Conservation (phyloP, 1,139 yeast species). For the Lodderomyces jiufengensis region DNA sequence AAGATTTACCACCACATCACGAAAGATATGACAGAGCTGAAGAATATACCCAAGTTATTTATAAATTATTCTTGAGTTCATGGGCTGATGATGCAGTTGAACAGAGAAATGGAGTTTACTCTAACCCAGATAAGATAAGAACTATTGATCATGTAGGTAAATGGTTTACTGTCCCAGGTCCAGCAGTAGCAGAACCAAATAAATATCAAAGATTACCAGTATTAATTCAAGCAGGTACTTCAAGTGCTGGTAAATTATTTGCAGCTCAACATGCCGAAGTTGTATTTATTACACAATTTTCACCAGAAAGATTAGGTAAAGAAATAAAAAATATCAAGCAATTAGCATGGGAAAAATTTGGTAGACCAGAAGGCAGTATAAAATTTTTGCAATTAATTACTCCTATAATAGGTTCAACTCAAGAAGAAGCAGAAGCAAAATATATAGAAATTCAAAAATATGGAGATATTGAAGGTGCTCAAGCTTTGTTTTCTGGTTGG, state of each 20-base stretch:
- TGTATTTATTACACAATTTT: conserved; percentile 32
- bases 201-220: conserved; percentile 41
- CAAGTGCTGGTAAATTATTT: conserved; percentile 38
- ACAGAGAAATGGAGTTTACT: conserved; percentile 29
- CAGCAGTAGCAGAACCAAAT: conserved; percentile 40
- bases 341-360: conserved; percentile 27
- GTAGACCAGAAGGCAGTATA: conserved; percentile 32
- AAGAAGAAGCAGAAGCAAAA: conserved; percentile 32
- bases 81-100: conserved; percentile 47
- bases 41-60: conserved; percentile 39
- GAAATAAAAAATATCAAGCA: conserved; percentile 27
- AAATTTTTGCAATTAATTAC: conserved; percentile 34
- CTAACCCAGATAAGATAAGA: conserved; percentile 39
- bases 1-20: conserved; percentile 30
- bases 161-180: conserved; percentile 43
- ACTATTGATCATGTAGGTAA: conserved; percentile 39
- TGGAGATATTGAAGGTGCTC: conserved; percentile 40
- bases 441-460: conserved; percentile 26
- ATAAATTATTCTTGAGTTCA: conserved; percentile 34
- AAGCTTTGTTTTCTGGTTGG: conserved; percentile 36
- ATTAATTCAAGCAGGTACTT: conserved; percentile 47
- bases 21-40: conserved; percentile 38
- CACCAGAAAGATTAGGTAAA: conserved; percentile 26
- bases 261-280: conserved; percentile 47
- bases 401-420: conserved; percentile 32